A percentile compares a stretch with the other conserved stretches of the same genome.
Conservation (phyloP, 768 basidiomycete species). For the Mycena alexandri region DNA sequence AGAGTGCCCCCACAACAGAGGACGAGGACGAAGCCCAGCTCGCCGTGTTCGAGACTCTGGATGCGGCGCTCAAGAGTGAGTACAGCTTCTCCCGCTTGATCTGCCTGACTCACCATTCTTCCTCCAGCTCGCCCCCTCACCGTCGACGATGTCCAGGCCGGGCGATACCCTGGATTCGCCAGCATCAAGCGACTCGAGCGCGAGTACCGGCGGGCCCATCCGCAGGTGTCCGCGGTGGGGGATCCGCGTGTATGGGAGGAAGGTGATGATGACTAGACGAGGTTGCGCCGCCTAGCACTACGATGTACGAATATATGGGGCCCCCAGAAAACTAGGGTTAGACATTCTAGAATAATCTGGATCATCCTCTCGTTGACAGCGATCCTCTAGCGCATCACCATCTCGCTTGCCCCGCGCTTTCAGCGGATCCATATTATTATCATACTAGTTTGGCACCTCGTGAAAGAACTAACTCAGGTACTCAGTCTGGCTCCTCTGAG, state of each 20-base stretch:
- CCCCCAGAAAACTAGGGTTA: no score
- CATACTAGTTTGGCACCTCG: no score
- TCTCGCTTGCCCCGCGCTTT: no score
- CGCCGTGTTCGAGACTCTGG: conserved; percentile 1
- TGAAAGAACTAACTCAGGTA: no score
- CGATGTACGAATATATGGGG: no score
- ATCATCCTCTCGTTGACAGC: no score
- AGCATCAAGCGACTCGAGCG: background rate
- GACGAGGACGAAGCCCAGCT: conserved; percentile 1
- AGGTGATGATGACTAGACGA: background rate
- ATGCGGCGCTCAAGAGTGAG: conserved; percentile 12
- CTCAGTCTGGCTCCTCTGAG: no score
- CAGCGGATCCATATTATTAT: no score
- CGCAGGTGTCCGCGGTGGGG: conserved; percentile 16
- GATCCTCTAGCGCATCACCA: no score
- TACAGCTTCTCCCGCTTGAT: background rate
- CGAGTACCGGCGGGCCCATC: conserved; percentile 4
- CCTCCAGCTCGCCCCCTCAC: conserved; percentile 9
- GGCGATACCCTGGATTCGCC: conserved; percentile 16
- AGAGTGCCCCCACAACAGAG: background rate
- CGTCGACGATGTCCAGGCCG: background rate
- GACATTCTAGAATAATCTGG: no score
- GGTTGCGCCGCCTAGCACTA: no score
- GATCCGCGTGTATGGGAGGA: conserved; percentile 9
- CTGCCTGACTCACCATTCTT: background rate